Percentiles rank a stretch among this genome's conserved stretches.
phyloP scores from a whole-genome alignment of 2,329 filamentous ascomycete species.

The Myrmaecium sp. region DNA sequence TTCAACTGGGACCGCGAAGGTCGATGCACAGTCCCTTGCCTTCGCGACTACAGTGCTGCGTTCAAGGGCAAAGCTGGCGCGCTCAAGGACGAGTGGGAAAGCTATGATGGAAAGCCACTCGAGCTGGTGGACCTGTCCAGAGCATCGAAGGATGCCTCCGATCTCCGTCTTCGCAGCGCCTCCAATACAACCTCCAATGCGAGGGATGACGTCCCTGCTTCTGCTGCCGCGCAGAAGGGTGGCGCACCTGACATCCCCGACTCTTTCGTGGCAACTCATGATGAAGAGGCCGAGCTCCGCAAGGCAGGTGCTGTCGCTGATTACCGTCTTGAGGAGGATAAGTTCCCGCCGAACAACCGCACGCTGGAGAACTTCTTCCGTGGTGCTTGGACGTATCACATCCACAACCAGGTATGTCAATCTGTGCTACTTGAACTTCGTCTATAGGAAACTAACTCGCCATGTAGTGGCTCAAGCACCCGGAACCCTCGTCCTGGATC shows the following conservation, averaged over 20 bases:
- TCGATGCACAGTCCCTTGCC: slow-evolving; percentile 36
- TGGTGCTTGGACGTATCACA: slow-evolving; percentile 40
- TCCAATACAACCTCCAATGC: slow-evolving; percentile 5
- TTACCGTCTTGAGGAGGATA: slow-evolving; percentile 32
- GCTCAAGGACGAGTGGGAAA: slow-evolving; percentile 36
- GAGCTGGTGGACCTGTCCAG: slow-evolving; percentile 14
- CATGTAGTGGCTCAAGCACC: slow-evolving; percentile 35
- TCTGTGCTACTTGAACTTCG: no score
- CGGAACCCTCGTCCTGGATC: slow-evolving; percentile 39
- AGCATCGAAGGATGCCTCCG: slow-evolving; percentile 12
- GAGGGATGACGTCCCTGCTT: slow-evolving; percentile 13
- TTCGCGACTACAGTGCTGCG: slow-evolving; percentile 35
- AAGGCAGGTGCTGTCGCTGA: slow-evolving; percentile 24
- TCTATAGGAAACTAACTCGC: not conserved
- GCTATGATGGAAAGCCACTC: slow-evolving; percentile 29
- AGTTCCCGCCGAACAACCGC: slow-evolving; percentile 38
- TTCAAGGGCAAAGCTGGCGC: slow-evolving; percentile 32
- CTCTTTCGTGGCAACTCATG: slow-evolving; percentile 22
- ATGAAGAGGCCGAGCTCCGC: slow-evolving; percentile 23
- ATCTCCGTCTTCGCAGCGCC: slow-evolving; percentile 9
- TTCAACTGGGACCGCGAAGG: slow-evolving; percentile 37
- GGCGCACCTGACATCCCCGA: slow-evolving; percentile 11
- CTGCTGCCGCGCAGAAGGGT: slow-evolving; percentile 12
- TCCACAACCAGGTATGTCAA: slow-evolving; percentile 37
- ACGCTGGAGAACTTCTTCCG: slow-evolving; percentile 39